phyloP scores from a whole-genome alignment of 306 rosid species.

The Casuarina cunninghamiana region DNA sequence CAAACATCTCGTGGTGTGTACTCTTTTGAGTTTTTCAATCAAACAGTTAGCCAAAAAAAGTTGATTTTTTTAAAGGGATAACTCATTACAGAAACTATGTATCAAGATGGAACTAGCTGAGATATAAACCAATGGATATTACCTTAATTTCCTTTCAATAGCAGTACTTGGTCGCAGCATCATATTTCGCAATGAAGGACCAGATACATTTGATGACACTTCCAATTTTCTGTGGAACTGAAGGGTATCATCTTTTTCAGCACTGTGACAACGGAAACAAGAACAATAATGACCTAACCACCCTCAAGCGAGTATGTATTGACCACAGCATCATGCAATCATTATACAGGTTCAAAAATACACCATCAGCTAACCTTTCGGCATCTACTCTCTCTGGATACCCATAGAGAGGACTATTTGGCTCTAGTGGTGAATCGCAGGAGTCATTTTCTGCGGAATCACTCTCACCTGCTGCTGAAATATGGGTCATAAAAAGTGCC shows the following conservation, averaged over 20 bases:
- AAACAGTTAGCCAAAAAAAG: constrained; percentile 23
- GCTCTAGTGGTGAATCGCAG: constrained; percentile 98
- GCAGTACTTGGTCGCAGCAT: constrained; percentile 68
- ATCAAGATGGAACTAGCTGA: constrained; percentile 15
- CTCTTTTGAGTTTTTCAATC: constrained; percentile 33
- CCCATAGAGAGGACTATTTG: constrained; percentile 97
- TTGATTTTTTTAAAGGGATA: constrained; percentile 1
- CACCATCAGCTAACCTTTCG: constrained; percentile 45
- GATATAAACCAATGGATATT: constrained; percentile 21
- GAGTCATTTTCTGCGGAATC: constrained; percentile 99
- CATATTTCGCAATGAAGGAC: constrained; percentile 70
- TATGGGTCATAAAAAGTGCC: constrained; percentile 85
- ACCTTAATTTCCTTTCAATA: constrained; percentile 80
- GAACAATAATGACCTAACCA: constrained; percentile 26
- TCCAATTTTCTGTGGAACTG: constrained; percentile 71
- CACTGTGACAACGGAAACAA: constrained; percentile 42
- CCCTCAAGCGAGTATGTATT: constrained; percentile 14
- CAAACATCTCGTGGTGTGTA: constrained; percentile 39
- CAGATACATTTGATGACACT: constrained; percentile 56
- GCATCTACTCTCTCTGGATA: constrained; percentile 76
- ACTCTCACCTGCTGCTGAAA: constrained; percentile 96
- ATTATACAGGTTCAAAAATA: constrained; percentile 10
- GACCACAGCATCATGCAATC: not conserved
- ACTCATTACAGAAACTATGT: constrained; percentile 18
- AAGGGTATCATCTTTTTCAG: constrained; percentile 79